Percentiles rank a stretch among this genome's conserved stretches.
These are phyloP conservation scores for Naganishia vishniacii DNA, from an alignment of 768 basidiomycete genomes.

Conservation along the genomic window DNA sequence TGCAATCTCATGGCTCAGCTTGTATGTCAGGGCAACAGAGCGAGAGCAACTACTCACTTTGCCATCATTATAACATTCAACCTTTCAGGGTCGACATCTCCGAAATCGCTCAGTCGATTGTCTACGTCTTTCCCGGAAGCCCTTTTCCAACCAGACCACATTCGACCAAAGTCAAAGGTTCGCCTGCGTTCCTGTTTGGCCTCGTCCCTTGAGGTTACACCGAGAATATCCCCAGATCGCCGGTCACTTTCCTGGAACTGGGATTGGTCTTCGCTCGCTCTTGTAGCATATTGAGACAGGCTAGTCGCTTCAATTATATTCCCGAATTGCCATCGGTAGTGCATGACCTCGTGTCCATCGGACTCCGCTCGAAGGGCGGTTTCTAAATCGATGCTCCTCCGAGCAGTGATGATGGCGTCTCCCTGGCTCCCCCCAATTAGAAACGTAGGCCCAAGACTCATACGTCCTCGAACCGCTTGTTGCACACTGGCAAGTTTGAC, in stretches of 20 bases:
- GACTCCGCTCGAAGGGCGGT: slow-evolving; percentile 5
- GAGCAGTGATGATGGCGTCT: slow-evolving; percentile 21
- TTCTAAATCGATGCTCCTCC: slow-evolving; percentile 7
- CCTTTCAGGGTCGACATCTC: slow-evolving; percentile 8
- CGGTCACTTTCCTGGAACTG: not conserved
- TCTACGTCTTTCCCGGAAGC: not conserved
- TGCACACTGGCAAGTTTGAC: slow-evolving; percentile 23
- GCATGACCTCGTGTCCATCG: not conserved
- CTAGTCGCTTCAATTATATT: not conserved
- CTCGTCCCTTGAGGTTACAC: not conserved
- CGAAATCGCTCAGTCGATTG: not conserved
- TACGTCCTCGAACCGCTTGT: slow-evolving; percentile 19
- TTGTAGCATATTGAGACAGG: not conserved
- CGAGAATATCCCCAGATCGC: not conserved
- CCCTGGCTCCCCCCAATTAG: slow-evolving; percentile 26
- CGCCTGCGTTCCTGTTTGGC: slow-evolving; percentile 13
- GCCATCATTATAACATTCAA: slow-evolving; percentile 6
- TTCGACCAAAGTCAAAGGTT: slow-evolving; percentile 24
- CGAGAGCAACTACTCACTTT: slow-evolving; percentile 8
- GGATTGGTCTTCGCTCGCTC: slow-evolving; percentile 11
- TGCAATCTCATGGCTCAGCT: not conserved
- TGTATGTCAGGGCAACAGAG: not conserved
- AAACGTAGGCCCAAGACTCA: slow-evolving; percentile 22
- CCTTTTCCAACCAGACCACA: slow-evolving; percentile 10
- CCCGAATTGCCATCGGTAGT: not conserved